Conservation (phyloP, 768 basidiomycete species). For the Calvatia gigantea region DNA sequence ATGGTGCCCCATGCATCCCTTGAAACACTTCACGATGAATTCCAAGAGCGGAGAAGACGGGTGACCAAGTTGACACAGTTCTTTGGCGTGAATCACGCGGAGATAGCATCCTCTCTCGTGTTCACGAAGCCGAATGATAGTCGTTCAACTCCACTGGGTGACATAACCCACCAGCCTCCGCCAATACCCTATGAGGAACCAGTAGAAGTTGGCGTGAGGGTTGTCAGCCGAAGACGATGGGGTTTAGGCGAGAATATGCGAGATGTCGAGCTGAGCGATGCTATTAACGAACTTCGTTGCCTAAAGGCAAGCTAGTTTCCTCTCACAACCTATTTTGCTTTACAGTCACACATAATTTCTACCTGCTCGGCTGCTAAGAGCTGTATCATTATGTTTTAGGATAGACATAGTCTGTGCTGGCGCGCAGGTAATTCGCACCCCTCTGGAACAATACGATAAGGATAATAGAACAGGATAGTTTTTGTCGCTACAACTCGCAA, state of each 20-base stretch:
- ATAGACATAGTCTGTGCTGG: conserved; percentile 4
- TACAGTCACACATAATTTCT: background rate
- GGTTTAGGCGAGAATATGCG: conserved; percentile 27
- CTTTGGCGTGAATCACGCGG: conserved; percentile 50
- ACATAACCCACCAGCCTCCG: background rate
- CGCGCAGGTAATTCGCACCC: background rate
- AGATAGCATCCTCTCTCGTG: conserved; percentile 30
- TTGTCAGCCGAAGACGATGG: conserved; percentile 39
- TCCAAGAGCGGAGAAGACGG: conserved; percentile 29
- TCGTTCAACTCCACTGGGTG: background rate
- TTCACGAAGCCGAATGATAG: background rate
- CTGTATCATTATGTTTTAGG: conserved; percentile 7
- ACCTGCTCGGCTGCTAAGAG: conserved; percentile 2
- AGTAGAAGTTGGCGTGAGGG: conserved; percentile 35
- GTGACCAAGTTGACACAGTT: conserved; percentile 55
- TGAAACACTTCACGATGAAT: background rate
- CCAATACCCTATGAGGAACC: conserved; percentile 1
- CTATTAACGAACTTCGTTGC: conserved; percentile 40
- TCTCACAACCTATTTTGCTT: conserved; percentile 5
- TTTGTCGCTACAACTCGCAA: background rate
- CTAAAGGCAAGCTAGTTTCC: conserved; percentile 27
- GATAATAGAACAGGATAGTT: background rate
- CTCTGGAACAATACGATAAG: conserved; percentile 14
- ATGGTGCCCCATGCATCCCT: background rate
- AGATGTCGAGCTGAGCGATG: conserved; percentile 37